Evolutionary conservation across 768 basidiomycete species (phyloP).

Genomic region (Rhodotorula toruloides): DNA sequence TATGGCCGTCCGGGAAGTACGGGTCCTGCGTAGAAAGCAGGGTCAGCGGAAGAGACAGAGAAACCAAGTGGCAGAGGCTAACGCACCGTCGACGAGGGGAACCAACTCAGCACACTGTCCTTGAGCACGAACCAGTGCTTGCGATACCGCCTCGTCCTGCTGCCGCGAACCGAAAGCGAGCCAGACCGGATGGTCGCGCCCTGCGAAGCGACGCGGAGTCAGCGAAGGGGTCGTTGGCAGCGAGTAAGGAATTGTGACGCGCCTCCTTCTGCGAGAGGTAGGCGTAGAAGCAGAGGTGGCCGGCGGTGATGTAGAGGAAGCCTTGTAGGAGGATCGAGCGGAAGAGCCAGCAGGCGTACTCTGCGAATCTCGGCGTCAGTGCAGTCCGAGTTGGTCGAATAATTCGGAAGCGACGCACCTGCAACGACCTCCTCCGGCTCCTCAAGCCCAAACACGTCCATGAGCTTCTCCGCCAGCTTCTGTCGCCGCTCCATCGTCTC

Average conservation of each 20-base stretch:
- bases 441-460: conserved; percentile 76
- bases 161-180: conserved; percentile 76
- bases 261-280: conserved; percentile 39
- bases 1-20: conserved; percentile 93
- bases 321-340: conserved; percentile 74
- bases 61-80: conserved; percentile 2
- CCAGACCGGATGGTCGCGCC: conserved; percentile 91
- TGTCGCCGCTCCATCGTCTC: conserved; percentile 6
- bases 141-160: conserved; percentile 77
- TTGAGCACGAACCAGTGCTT: conserved; percentile 95
- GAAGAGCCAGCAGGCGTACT: conserved; percentile 41
- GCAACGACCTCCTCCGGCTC: conserved; percentile 78
- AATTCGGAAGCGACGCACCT: conserved; percentile 50
- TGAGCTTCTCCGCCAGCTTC: conserved; percentile 77
- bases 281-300: conserved; percentile 80
- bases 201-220: conserved; percentile 56
- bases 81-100: conserved; percentile 79
- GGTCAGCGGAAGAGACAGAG: not conserved
- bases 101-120: conserved; percentile 96
- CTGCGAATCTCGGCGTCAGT: not conserved
- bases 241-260: not conserved
- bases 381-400: too few species aligned
- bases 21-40: conserved; percentile 62
- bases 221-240: conserved; percentile 53
- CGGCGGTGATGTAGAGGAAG: conserved; percentile 92